phyloP scores from a whole-genome alignment of 257 asterid species.

The Nicotiana benthamiana region DNA sequence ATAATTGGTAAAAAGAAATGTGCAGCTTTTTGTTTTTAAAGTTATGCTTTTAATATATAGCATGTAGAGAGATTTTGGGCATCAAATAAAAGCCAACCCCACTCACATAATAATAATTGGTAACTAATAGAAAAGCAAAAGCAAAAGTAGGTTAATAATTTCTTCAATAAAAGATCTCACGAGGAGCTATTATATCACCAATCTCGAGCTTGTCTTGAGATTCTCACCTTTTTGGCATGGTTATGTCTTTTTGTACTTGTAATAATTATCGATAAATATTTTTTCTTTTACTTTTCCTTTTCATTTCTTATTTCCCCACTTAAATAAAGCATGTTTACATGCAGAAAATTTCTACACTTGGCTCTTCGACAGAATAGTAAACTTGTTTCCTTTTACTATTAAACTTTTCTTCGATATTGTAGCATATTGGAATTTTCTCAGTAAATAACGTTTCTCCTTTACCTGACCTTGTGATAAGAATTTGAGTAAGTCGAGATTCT shows the following conservation, averaged over 20 bases:
- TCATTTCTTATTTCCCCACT: background rate
- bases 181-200: slow-evolving; percentile 32
- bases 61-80: background rate
- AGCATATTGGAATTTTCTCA: no score
- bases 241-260: background rate
- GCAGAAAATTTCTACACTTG: background rate
- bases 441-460: no score
- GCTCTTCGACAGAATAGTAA: no score
- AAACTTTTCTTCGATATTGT: background rate
- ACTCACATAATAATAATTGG: background rate
- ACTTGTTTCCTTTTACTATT: no score
- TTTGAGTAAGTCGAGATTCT: no score
- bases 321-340: background rate
- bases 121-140: background rate
- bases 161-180: slow-evolving; percentile 27
- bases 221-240: slow-evolving; percentile 35
- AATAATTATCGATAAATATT: background rate
- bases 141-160: slow-evolving; percentile 16
- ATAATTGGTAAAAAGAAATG: background rate
- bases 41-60: background rate
- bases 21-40: slow-evolving; percentile 22
- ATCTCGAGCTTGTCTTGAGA: slow-evolving; percentile 53
- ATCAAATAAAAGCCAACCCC: slow-evolving; percentile 9
- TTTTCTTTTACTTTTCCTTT: background rate
- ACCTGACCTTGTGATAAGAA: no score